Evolutionary conservation across 345 rosid genomes (phyloP).

Genomic region (Eucalyptus pauciflora): DNA sequence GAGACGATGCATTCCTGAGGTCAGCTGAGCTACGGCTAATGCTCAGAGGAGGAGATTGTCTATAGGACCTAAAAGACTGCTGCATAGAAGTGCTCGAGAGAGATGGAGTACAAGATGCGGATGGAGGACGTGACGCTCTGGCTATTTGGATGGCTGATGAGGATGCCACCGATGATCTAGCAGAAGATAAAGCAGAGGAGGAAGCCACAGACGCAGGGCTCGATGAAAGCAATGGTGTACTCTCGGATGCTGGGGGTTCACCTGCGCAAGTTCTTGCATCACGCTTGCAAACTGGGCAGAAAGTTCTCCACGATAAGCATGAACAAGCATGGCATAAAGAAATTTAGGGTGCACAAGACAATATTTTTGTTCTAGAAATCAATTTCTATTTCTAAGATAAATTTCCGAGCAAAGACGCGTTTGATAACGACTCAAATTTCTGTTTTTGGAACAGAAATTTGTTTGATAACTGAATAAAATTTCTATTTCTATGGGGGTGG

Average conservation of each 20-base stretch:
- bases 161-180: conserved; percentile 48
- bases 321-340: background rate
- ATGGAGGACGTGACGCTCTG: conserved; percentile 27
- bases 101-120: conserved; percentile 38
- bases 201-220: conserved; percentile 38
- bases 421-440: no score
- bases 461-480: no score
- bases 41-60: conserved; percentile 46
- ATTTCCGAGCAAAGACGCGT: fast-evolving
- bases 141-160: conserved; percentile 55
- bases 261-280: conserved; percentile 76
- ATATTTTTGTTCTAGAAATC: no score
- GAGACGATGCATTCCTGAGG: conserved; percentile 63
- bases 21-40: conserved; percentile 54
- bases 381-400: no score
- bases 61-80: conserved; percentile 44
- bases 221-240: conserved; percentile 75
- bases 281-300: conserved; percentile 92
- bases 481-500: no score
- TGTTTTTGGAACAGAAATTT: fast-evolving
- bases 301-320: conserved; percentile 82
- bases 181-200: conserved; percentile 41
- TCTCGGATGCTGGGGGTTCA: conserved; percentile 76
- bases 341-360: background rate
- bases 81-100: conserved; percentile 40